Base-by-base conservation (phyloP, 2,329 filamentous ascomycete species). In the Colletotrichum musicola region DNA sequence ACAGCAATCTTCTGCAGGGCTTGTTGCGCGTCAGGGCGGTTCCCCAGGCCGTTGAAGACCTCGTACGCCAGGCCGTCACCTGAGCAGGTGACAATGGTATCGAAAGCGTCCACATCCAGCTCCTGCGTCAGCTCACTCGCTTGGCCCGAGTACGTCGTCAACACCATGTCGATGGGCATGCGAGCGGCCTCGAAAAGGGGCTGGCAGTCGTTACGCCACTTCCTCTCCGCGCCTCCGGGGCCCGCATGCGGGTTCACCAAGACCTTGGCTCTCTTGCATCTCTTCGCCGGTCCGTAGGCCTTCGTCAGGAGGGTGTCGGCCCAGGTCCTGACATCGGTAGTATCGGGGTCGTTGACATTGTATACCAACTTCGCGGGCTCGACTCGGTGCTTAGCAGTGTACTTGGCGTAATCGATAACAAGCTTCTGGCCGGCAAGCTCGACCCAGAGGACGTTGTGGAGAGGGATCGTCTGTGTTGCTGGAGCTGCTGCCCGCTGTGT, bases 11-110 rank as follows among this genome's bases (percentile, higher is more conserved):
- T 92, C 22, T 85, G 82, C 69, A 99, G 81, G 0, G 95, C 96
- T 63, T 86, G 86, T 38, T 85, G 84, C 20, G 94, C 94, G 79
- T 98, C 93, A 4, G 86, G 77, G 46, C 94, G 90, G 79, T 89
- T 91, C 14, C 89, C 94, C 38, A 99, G 82, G 0, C 96, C 96
- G 77, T 99, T 98, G 83, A 98, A 97, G 9, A 97, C 92, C 80
- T 99, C 96, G 77, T 97, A 92, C 0, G 94, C 92, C 46, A 97
- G 85, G 10, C 96, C 96, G 74, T 99, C 96, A 4, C 96, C 96
- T 0, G 95, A 98, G 77, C 94, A 96, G 71, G 93, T 93, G 27
- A 95, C 90, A 14, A 98, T 87, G 9, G 94, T 91, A 81, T 99
- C 96, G 79, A 90, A 97, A 2, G 86, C 88, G 55, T 94, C 88